Base-by-base conservation (phyloP, 2,329 filamentous ascomycete species). In the Claviceps sp. region DNA sequence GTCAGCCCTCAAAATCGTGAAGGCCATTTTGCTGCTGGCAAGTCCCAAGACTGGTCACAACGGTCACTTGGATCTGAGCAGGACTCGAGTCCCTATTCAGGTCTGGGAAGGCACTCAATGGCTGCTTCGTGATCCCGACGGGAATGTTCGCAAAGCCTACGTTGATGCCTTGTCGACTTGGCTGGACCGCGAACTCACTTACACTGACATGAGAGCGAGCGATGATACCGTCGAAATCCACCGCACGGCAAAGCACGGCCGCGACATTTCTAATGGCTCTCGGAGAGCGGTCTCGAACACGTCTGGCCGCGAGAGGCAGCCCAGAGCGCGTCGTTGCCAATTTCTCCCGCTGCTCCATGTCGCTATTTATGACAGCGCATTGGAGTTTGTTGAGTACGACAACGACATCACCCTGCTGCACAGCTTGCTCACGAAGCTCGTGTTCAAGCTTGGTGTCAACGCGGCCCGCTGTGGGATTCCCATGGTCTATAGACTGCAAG, bases 61-160 rank as follows among this genome's bases (percentile, higher is more conserved):
- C 58, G 77, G 76, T 57, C 81, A 75, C 63, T 76, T 73, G 50
- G 79, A 79, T 34, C 77, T 93, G 50, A 80, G 82, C 5, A 79
- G 89, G 56, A 87, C 85, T 63, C 80, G 76, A 42, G 86, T 94
- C 1, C 83, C 86, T 0, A 75, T 95, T 8, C 79, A 86, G 51
- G 85, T 90, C 0, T 98, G 93, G 93, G 90, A 97, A 66, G 88
- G 88, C n/a, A 95, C 90, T 0, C 88, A 96, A 55, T 95, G 88
- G 87, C 78, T 97, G 45, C 71, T 97, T 20, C 82, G 86, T 40
- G 91, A 96, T 61, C 76, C 81, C 1, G 84, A 90, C 60, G 81
- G 81, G 37, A 76, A 81, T 37, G 89, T 97, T 37, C 81, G 90
- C 51, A 84, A 84, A 63, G 87, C 89, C 0, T 98, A 97, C 59